Evolutionary conservation across 176 grass and related monocot species (phyloP), one percentile per base, ranked within the genome.

Genomic region (Urochloa ruziziensis): DNA sequence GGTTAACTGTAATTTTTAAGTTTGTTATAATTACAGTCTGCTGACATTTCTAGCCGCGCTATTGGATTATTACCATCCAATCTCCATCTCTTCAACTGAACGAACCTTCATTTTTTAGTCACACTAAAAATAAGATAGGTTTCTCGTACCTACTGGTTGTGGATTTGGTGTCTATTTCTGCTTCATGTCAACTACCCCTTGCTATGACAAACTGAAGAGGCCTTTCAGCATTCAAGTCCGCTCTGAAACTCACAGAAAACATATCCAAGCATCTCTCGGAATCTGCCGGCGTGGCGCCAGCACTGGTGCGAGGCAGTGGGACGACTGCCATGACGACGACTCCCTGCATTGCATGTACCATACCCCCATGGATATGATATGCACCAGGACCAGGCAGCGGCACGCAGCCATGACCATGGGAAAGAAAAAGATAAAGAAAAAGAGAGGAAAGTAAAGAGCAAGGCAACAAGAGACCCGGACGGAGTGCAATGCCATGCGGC

Each of bases 391-490:
- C 46, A 28, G 15, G 48, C 39, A 52, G 8, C 35, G 14, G 35
- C n/a, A n/a, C n/a, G n/a, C 37, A 15, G 67, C 53, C 67, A 47
- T n/a, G 27, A 19, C n/a, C n/a, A 54, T 68, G 13, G 9, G 10
- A 62, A 6, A 17, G 3, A 32, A 49, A 49, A 48, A 49, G 13
- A 48, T 14, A 10, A 48, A 28, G 6, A 71, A 1, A 28, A 14
- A 15, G 59, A 63, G 40, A 64, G 49, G 16, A 29, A 36, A 68
- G 36, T 84, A 36, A 83, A 84, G 86, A 25, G 62, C 77, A 61
- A 75, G 24, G 77, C 79, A 89, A 89, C 82, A 74, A 73, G 67
- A 57, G 16, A 29, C 62, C 47, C 67, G 15, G 36, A 67, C 47
- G 13, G 32, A 71, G 80, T 21, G 70, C 52, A 63, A 52, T 60